Percentiles rank a stretch among this genome's conserved stretches.
Evolutionary conservation across 805 yeast species (phyloP).

Genomic region (Wickerhamomyces canadensis): DNA sequence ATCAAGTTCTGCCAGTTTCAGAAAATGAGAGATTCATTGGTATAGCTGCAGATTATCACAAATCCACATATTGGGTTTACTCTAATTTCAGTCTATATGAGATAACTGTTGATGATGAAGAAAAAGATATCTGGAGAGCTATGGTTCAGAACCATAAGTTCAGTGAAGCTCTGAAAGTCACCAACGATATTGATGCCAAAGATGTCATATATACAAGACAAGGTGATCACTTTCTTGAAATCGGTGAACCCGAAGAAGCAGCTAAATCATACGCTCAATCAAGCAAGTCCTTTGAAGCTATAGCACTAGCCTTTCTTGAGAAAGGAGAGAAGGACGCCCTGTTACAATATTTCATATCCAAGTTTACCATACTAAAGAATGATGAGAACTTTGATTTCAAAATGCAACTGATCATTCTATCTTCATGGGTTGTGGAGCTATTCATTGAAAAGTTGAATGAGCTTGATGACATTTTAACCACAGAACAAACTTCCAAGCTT

Average conservation of each 20-base stretch:
- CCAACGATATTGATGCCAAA: conserved; percentile 32
- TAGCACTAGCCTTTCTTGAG: conserved; percentile 53
- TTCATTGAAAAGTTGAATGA: conserved; percentile 28
- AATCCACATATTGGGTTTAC: conserved; percentile 72
- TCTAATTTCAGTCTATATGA: conserved; percentile 62
- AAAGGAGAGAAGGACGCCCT: conserved; percentile 36
- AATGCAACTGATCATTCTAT: conserved; percentile 26
- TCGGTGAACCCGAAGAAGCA: conserved; percentile 29
- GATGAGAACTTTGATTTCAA: conserved; percentile 22
- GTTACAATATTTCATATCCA: conserved; percentile 38
- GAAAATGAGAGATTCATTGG: conserved; percentile 38
- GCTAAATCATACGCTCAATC: conserved; percentile 60
- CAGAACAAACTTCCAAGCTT: conserved; percentile 21
- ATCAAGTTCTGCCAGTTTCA: conserved; percentile 32
- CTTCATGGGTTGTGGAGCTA: conserved; percentile 33
- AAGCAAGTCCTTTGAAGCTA: conserved; percentile 61
- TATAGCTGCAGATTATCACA: conserved; percentile 41
- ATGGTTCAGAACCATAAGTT: conserved; percentile 47
- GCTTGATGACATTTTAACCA: conserved; percentile 27
- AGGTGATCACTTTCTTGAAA: conserved; percentile 43
- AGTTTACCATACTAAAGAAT: conserved; percentile 29
- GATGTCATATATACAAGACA: conserved; percentile 48
- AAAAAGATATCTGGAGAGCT: conserved; percentile 68
- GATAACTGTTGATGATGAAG: conserved; percentile 62
- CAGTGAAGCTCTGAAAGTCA: conserved; percentile 53